phyloP scores from a whole-genome alignment of 768 basidiomycete genomes.

The Termitomyces titanicus region DNA sequence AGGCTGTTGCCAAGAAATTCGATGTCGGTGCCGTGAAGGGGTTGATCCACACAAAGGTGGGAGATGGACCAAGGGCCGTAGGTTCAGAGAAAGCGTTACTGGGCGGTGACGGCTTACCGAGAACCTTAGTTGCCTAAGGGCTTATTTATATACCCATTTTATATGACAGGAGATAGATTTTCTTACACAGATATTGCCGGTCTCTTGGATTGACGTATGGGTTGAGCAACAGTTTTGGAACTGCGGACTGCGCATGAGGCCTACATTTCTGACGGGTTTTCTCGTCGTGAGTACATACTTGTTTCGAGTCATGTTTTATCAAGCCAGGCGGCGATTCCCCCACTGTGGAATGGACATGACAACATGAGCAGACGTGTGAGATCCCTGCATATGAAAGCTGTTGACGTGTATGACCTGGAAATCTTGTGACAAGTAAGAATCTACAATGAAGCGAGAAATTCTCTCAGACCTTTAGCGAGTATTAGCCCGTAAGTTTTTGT shows the following conservation, averaged over 20 bases:
- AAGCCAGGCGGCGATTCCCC: too few species aligned
- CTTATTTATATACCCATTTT: background rate
- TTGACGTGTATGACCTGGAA: too few species aligned
- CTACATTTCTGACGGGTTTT: too few species aligned
- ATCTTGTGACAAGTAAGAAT: too few species aligned
- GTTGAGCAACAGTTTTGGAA: too few species aligned
- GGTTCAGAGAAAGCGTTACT: slow-evolving; percentile 62
- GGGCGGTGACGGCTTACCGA: slow-evolving; percentile 66
- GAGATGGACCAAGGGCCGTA: slow-evolving; percentile 83
- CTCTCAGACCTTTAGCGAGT: too few species aligned
- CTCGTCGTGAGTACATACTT: background rate
- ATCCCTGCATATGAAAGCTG: too few species aligned
- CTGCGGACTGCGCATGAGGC: too few species aligned
- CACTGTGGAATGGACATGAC: too few species aligned
- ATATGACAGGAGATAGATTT: background rate
- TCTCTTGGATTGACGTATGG: background rate
- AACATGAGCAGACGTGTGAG: too few species aligned
- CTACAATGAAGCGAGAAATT: too few species aligned
- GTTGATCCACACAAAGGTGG: slow-evolving; percentile 89
- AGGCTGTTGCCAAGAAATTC: slow-evolving; percentile 68
- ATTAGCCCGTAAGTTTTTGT: too few species aligned
- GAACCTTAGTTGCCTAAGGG: slow-evolving; percentile 30
- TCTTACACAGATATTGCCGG: background rate
- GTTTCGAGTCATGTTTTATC: background rate
- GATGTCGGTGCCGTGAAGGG: slow-evolving; percentile 78